These are phyloP conservation scores for Coffea eugenioides DNA, from an alignment of 257 asterid genomes.

Conservation along the genomic window DNA sequence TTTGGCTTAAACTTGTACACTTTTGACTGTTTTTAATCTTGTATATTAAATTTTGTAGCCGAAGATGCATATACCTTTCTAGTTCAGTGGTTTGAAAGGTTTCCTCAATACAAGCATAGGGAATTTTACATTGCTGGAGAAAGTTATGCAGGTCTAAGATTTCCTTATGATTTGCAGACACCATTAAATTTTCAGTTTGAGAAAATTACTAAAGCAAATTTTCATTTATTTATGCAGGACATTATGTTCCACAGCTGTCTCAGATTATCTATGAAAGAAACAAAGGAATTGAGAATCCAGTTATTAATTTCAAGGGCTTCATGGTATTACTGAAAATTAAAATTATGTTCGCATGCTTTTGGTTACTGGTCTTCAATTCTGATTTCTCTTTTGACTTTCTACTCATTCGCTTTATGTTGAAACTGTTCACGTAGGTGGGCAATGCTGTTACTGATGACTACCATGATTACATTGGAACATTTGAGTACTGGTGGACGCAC, in stretches of 20 bases:
- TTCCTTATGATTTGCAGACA: not conserved
- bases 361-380: not conserved
- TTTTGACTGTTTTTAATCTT: constrained; percentile 21
- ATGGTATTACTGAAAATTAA: constrained; percentile 45
- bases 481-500: constrained; percentile 99
- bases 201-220: constrained; percentile 10
- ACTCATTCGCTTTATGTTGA: not conserved
- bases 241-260: constrained; percentile 94
- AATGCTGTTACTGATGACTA: constrained; percentile 95
- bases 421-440: constrained; percentile 65
- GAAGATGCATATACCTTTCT: constrained; percentile 82
- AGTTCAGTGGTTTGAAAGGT: constrained; percentile 89
- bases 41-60: constrained; percentile 51
- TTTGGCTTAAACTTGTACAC: constrained; percentile 9
- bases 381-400: constrained; percentile 13
- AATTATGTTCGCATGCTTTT: constrained; percentile 5
- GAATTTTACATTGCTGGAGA: constrained; percentile 93
- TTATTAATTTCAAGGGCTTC: constrained; percentile 87
- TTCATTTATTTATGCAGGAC: constrained; percentile 52
- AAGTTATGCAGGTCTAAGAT: constrained; percentile 80
- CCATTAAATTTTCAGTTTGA: not conserved
- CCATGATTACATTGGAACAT: constrained; percentile 82
- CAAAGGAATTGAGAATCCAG: constrained; percentile 73
- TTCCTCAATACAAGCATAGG: constrained; percentile 91
- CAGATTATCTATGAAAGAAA: constrained; percentile 59